Conservation (phyloP, 345 rosid genomes). For the Angophora floribunda region DNA sequence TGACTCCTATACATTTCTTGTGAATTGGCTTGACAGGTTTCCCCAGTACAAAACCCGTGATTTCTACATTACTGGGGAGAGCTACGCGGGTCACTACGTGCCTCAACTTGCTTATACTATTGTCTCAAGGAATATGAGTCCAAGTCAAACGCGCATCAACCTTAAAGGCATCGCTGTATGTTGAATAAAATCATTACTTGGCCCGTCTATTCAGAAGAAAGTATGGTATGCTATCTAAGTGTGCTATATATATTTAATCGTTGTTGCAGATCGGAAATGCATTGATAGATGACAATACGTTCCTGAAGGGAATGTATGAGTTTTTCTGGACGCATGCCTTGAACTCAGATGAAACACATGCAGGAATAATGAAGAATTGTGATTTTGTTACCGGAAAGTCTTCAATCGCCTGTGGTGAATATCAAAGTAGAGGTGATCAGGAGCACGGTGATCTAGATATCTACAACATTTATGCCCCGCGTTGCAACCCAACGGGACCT, state of each 20-base stretch:
- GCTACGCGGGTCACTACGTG: constrained; percentile 41
- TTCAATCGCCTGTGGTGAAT: background rate
- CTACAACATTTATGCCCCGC: constrained; percentile 33
- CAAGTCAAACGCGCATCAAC: constrained; percentile 18
- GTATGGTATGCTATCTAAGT: background rate
- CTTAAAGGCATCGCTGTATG: constrained; percentile 50
- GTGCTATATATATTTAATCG: background rate
- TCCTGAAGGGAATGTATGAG: constrained; percentile 15
- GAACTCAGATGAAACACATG: constrained; percentile 32
- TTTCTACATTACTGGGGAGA: constrained; percentile 30
- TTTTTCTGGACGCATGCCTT: constrained; percentile 43
- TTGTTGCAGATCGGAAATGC: constrained; percentile 43
- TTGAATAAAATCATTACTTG: background rate
- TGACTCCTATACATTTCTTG: constrained; percentile 30
- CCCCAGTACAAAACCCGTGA: constrained; percentile 26
- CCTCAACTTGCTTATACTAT: constrained; percentile 38
- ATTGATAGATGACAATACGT: constrained; percentile 14
- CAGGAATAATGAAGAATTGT: constrained; percentile 16
- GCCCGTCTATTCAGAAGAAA: background rate
- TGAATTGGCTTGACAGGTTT: constrained; percentile 37
- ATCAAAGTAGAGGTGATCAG: background rate
- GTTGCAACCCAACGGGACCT: constrained; percentile 10
- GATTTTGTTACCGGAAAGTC: constrained; percentile 1
- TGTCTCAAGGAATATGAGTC: constrained; percentile 10
- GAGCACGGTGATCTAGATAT: constrained; percentile 10